Evolutionary conservation across 306 rosid species (phyloP), one percentile per base, ranked within the genome.

Genomic region (Vigna hirtella): DNA sequence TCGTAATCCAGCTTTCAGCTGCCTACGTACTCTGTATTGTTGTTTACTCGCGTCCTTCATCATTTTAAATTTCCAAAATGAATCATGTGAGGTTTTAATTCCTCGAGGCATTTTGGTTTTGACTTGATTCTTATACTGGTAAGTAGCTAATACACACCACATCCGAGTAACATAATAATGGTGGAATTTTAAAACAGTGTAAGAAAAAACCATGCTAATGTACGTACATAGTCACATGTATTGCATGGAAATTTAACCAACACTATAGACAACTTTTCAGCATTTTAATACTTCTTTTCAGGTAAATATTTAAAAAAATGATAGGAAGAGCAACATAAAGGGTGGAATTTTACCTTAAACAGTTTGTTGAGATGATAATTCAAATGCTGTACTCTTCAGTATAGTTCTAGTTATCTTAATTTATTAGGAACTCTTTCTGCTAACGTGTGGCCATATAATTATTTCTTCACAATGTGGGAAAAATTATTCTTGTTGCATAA

Each of bases 51-150:
- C 51, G 57, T 76, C 34, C 68, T 67, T 77, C 68, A 26, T 62
- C 40, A 49, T 74, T 77, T 85, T n/a, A 43, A 61, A 52, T 69
- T 55, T 59, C 20, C 49, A 82, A 72, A 58, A 36, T 49, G 86
- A 72, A 49, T 64, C 65, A 52, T 71, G 47, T 67, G 61, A 66
- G 69, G 43, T 77, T 77, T 74, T 51, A 7, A 32, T 66, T 48
- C 52, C 22, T 45, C 70, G 47, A 55, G 74, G 42, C 36, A 36
- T 32, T 74, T 51, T 61, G 72, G 64, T 79, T 79, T 66, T 18
- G 70, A 55, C 32, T 64, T 69, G 63, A 36, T 58, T 40, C 17
- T 70, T 64, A 26, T 52, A 77, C 32, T 68, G 40, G 34, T 61
- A 63, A 78, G 64, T 59, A 77, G 72, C 32, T 70, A 73, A n/a